phyloP scores from a whole-genome alignment of 805 yeast genomes.

The Kregervanrija pseudodelftensis region DNA sequence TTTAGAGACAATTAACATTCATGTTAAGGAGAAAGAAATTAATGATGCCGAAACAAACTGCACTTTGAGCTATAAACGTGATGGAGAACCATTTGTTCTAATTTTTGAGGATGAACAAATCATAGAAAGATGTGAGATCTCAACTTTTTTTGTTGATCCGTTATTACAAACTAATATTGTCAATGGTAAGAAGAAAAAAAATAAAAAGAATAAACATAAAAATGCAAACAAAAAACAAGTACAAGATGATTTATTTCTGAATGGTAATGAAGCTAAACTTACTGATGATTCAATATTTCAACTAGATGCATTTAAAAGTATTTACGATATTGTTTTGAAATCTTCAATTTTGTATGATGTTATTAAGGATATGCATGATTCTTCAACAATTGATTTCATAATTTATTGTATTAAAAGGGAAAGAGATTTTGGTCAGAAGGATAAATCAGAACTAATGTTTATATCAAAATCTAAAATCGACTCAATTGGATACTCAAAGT shows the following conservation, averaged over 20 bases:
- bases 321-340: slow-evolving; percentile 45
- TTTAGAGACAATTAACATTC: slow-evolving; percentile 43
- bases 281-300: slow-evolving; percentile 17
- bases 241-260: slow-evolving; percentile 18
- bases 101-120: slow-evolving; percentile 46
- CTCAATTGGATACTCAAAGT: slow-evolving; percentile 58
- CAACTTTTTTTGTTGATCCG: slow-evolving; percentile 32
- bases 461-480: slow-evolving; percentile 56
- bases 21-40: slow-evolving; percentile 22
- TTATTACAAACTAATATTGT: background rate
- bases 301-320: slow-evolving; percentile 34
- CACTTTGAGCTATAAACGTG: slow-evolving; percentile 41
- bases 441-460: slow-evolving; percentile 38
- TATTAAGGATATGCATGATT: slow-evolving; percentile 48
- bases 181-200: background rate
- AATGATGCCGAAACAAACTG: slow-evolving; percentile 32
- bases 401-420: slow-evolving; percentile 33
- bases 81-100: slow-evolving; percentile 47
- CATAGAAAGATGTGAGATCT: slow-evolving; percentile 52
- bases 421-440: slow-evolving; percentile 6
- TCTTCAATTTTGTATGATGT: slow-evolving; percentile 49
- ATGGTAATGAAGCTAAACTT: slow-evolving; percentile 20
- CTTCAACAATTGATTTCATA: slow-evolving; percentile 44
- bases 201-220: background rate
- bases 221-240: background rate